A percentile compares a stretch with the other conserved stretches of the same genome.
Conservation (phyloP, 108 stramenopile species). For the Discostella stelligeroides region DNA sequence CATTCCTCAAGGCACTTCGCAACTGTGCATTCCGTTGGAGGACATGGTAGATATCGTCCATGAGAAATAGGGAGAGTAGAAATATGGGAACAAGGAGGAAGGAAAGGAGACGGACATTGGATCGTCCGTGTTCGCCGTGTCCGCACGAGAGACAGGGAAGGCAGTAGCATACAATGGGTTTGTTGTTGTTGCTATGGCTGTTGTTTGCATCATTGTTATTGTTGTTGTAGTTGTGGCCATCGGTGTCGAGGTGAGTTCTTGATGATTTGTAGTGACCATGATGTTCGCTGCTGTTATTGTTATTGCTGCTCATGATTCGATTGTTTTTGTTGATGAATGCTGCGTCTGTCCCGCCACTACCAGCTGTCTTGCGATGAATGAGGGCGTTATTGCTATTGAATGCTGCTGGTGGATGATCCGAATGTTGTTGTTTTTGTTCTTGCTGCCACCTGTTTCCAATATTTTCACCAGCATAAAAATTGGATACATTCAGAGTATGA, state of each 20-base stretch:
- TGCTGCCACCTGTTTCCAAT: too few species aligned
- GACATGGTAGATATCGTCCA: constrained; percentile 25
- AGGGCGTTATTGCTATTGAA: background rate
- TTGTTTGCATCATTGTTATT: background rate
- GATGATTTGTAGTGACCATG: too few species aligned
- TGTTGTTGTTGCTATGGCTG: background rate
- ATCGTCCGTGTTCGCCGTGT: constrained; percentile 16
- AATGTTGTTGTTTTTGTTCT: too few species aligned
- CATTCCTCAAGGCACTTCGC: background rate
- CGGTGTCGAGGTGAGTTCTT: too few species aligned
- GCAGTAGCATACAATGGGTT: constrained; percentile 20
- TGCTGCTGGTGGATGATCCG: background rate
- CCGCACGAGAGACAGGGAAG: constrained; percentile 33
- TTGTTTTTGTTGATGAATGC: too few species aligned
- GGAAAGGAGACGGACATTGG: constrained; percentile 23
- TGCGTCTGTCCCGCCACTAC: too few species aligned
- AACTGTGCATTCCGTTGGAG: constrained; percentile 14
- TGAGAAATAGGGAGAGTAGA: constrained; percentile 30
- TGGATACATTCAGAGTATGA: too few species aligned
- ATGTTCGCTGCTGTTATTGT: too few species aligned
- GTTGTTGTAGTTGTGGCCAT: background rate
- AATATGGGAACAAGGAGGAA: constrained; percentile 31
- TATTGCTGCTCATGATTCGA: too few species aligned
- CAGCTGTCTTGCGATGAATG: background rate
- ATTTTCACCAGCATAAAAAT: too few species aligned